Evolutionary conservation across 2,329 filamentous ascomycete species (phyloP), one percentile per base, ranked within the genome.

Genomic region (Penicillium thymicola): DNA sequence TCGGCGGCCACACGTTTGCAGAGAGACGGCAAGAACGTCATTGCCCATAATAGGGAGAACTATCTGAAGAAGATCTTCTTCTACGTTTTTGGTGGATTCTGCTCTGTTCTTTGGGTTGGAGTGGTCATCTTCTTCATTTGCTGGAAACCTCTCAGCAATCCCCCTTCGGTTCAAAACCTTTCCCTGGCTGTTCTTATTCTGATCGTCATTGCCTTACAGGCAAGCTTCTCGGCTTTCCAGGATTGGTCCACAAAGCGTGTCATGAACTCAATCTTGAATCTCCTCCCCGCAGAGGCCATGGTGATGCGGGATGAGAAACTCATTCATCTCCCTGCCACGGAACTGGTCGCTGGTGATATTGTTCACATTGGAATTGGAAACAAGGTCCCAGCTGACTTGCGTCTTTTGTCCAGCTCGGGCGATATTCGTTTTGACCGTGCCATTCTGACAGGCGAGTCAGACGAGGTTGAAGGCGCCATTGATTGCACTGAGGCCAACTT

Each of bases 51-150:
- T 7, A 81, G 85, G 6, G 88, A 86, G 16, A 84, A 83, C 60
- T 80, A 82, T 49, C 65, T 85, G 27, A 77, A 79, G 37, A 85
- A 84, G 61, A 80, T 86, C 3, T 74, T 87, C 37, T 82, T 82
- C 16, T 92, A 92, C 73, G 84, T 92, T 67, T 92, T 91, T 74
- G 87, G 87, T 62, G 89, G 89, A 3, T 93, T 92, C 63, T 89
- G 89, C n/a, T 82, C 85, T 1, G 83, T 93, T 42, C 79, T 92
- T 3, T 82, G 92, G 49, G 70, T 87, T 4, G 89, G 87, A 25
- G 79, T 84, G 7, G 81, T 92, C 43, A 81, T 93, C 9, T 89
- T 92, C 61, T 90, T 92, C 68, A 76, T 92, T 58, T 86, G 88
- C 11, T 93, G 89, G 88, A 85, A 82, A 60, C 89, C 89, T 0